Conservation (phyloP, 352 stramenopile genomes). For the Pythium brachiatum region DNA sequence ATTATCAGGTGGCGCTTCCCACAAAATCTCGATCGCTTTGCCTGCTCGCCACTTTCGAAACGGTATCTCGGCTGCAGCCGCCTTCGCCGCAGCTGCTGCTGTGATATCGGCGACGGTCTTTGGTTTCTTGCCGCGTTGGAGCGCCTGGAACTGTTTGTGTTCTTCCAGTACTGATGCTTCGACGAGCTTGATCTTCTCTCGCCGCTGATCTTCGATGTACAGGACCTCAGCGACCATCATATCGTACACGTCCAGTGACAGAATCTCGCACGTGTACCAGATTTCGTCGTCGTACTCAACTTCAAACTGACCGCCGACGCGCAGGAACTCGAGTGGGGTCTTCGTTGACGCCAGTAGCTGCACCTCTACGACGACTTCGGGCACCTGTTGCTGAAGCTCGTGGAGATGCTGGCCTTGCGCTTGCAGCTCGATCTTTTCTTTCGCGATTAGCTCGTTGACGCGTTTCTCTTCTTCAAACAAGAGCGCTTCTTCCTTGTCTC, state of each 20-base stretch:
- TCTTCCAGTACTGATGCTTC: constrained; percentile 30
- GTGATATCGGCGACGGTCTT: constrained; percentile 46
- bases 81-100: constrained; percentile 40
- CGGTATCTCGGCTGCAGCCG: constrained; percentile 35
- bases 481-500: constrained; percentile 42
- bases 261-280: constrained; percentile 65
- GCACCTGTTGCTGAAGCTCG: constrained; percentile 61
- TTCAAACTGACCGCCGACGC: constrained; percentile 46
- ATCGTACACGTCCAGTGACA: constrained; percentile 59
- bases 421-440: constrained; percentile 40
- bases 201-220: constrained; percentile 58
- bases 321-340: constrained; percentile 67
- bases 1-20: constrained; percentile 64
- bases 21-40: constrained; percentile 68
- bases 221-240: constrained; percentile 56
- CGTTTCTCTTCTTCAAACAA: constrained; percentile 52
- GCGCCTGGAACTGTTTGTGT: constrained; percentile 25
- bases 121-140: constrained; percentile 24
- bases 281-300: constrained; percentile 71
- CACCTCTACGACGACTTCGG: constrained; percentile 52
- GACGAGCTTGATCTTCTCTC: constrained; percentile 67
- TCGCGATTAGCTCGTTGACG: constrained; percentile 38
- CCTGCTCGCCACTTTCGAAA: constrained; percentile 69
- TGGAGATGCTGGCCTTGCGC: constrained; percentile 43
- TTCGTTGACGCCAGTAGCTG: constrained; percentile 45